Base-by-base conservation (phyloP, 495 filamentous ascomycete genomes). In the Stereocaulon alpinum region DNA sequence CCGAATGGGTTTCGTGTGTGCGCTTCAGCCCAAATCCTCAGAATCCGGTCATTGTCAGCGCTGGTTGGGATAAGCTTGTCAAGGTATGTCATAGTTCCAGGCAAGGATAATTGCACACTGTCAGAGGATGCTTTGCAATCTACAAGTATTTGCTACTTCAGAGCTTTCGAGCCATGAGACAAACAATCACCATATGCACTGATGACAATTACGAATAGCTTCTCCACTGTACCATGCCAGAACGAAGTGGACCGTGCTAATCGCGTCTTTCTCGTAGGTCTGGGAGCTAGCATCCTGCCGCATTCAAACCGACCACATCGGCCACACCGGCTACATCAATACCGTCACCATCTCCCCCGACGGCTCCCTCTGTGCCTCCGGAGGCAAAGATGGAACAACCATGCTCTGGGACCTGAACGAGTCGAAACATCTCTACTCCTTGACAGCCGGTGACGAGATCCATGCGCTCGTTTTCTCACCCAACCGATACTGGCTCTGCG, bases 61-160 rank as follows among this genome's bases (percentile, higher is more conserved):
- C 87, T 76, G 91, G 91, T 69, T 99, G 93, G 94, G 93, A 99
- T 82, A 99, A 99, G 83, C 85, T 96, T 63, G 93, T 99, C 71
- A 99, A 99, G 93, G 93, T 99, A 84, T 68, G 92, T 74, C 24
- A 18, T 18, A 12, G n/a, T 47, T 24, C n/a, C 7, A 7, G 10
- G 15, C 0, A 10, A 10, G 0, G 18, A 5, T 2, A 0, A 41
- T 30, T 41, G 44, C 6, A 32, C 10, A 17, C n/a, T 64, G 70
- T 77, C 78, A 80, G 69, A 95, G 87, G 93, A 98, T 98, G 93
- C 78, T 88, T 82, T 82, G 82, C 84, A 85, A 84, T 80, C 69
- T 72, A 73, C 75, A 92, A 90, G 91, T 99, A 99, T 97, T 99
- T 97, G 93, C 93, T 99, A 99, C 93, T 99, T 99, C 94, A 96